Evolutionary conservation across 1,284 basidiomycete species (phyloP).

Genomic region (Neotropicomus parvogracilis): DNA sequence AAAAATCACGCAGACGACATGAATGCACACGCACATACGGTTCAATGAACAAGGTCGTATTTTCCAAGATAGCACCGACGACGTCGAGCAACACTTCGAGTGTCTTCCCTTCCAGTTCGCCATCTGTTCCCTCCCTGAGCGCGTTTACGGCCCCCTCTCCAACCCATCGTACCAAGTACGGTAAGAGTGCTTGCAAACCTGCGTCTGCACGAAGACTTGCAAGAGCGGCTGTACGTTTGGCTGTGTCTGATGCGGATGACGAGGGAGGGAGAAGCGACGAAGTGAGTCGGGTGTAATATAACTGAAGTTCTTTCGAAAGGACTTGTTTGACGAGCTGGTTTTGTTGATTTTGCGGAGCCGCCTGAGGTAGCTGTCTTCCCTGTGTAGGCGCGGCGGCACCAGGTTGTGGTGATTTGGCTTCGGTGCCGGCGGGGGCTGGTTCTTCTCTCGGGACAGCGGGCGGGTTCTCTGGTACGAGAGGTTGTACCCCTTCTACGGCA

Average conservation of each 20-base stretch:
- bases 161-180: conserved; percentile 94
- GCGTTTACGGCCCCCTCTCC: conserved; percentile 80
- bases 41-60: conserved; percentile 88
- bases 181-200: conserved; percentile 89
- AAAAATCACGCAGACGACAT: no score
- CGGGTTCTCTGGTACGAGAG: conserved; percentile 94
- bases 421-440: conserved; percentile 32
- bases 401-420: conserved; percentile 33
- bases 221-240: conserved; percentile 82
- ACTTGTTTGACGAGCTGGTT: conserved; percentile 86
- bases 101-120: conserved; percentile 60
- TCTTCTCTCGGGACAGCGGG: conserved; percentile 67
- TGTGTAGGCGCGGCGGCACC: conserved; percentile 24
- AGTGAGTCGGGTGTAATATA: conserved; percentile 93
- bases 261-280: conserved; percentile 67
- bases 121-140: conserved; percentile 55
- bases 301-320: conserved; percentile 89
- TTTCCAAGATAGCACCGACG: conserved; percentile 78
- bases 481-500: conserved; percentile 96
- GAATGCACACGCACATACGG: conserved; percentile 75
- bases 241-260: conserved; percentile 39
- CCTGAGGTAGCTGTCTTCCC: conserved; percentile 41
- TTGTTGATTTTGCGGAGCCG: conserved; percentile 46
- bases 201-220: conserved; percentile 88
- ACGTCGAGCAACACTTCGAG: conserved; percentile 81